Conservation (phyloP, 805 yeast species). For the Wickerhamiella azyma region DNA sequence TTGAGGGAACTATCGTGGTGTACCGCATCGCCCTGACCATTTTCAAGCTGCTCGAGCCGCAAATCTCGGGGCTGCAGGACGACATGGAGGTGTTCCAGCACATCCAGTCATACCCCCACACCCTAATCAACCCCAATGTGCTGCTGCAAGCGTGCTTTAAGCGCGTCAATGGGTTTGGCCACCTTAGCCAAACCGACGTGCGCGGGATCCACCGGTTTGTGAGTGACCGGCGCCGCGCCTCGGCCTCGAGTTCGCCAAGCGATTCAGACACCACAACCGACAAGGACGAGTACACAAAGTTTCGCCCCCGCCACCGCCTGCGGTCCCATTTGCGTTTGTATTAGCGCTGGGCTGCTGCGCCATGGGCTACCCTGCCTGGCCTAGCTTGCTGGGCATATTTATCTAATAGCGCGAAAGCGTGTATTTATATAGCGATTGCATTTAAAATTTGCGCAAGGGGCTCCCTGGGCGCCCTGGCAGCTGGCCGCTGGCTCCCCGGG, state of each 20-base stretch:
- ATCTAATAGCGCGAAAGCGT: too few relatives aligned
- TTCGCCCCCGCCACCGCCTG: conserved; percentile 21
- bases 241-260: not conserved
- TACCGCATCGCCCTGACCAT: conserved; percentile 74
- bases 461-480: too few relatives aligned
- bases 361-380: too few relatives aligned
- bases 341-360: not conserved
- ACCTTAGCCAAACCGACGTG: conserved; percentile 71
- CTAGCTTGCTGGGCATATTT: too few relatives aligned
- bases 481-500: too few relatives aligned
- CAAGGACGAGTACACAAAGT: conserved; percentile 20
- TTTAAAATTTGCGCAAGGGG: too few relatives aligned
- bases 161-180: conserved; percentile 56
- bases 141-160: conserved; percentile 66
- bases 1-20: conserved; percentile 77
- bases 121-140: conserved; percentile 41
- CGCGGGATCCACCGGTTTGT: conserved; percentile 68
- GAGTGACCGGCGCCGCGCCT: conserved; percentile 28
- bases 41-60: conserved; percentile 60
- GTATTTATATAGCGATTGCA: too few relatives aligned
- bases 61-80: conserved; percentile 33
- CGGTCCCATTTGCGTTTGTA: conserved; percentile 18
- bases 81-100: conserved; percentile 63
- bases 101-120: conserved; percentile 62
- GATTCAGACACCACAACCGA: conserved; percentile 13